These are phyloP conservation scores for Bremia lactucae DNA, from an alignment of 352 stramenopile species.

Conservation along the genomic window DNA sequence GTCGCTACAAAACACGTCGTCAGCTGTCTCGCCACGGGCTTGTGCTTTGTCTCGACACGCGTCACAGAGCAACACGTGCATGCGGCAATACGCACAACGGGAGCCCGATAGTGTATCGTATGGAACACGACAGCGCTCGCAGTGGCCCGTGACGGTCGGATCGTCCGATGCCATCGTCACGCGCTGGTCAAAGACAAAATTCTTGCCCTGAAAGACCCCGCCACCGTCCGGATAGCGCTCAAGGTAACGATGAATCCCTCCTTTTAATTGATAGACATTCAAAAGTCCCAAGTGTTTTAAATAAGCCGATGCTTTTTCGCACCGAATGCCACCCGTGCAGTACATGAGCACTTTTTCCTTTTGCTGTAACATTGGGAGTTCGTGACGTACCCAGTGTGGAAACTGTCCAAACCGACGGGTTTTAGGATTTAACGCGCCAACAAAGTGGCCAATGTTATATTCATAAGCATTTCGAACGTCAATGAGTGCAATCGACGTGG, in stretches of 20 bases:
- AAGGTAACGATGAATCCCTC: conserved; percentile 79
- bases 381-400: conserved; percentile 44
- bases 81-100: conserved; percentile 68
- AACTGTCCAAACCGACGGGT: conserved; percentile 77
- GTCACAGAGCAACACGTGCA: conserved; percentile 67
- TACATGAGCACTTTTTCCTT: conserved; percentile 83
- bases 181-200: conserved; percentile 82
- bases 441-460: conserved; percentile 69
- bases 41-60: conserved; percentile 18
- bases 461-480: conserved; percentile 80
- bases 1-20: conserved; percentile 47
- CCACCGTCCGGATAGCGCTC: conserved; percentile 63
- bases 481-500: conserved; percentile 37
- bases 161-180: conserved; percentile 54
- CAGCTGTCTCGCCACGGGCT: conserved; percentile 11
- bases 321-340: conserved; percentile 77
- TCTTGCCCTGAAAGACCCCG: conserved; percentile 69
- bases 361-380: conserved; percentile 43
- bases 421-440: conserved; percentile 61
- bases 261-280: conserved; percentile 71
- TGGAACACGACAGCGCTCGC: conserved; percentile 39
- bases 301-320: conserved; percentile 75
- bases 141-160: conserved; percentile 47
- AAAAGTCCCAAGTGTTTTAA: conserved; percentile 53
- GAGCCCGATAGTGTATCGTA: conserved; percentile 55